Base-by-base conservation (phyloP, 257 asterid genomes). In the Dorcoceras hygrometricum region DNA sequence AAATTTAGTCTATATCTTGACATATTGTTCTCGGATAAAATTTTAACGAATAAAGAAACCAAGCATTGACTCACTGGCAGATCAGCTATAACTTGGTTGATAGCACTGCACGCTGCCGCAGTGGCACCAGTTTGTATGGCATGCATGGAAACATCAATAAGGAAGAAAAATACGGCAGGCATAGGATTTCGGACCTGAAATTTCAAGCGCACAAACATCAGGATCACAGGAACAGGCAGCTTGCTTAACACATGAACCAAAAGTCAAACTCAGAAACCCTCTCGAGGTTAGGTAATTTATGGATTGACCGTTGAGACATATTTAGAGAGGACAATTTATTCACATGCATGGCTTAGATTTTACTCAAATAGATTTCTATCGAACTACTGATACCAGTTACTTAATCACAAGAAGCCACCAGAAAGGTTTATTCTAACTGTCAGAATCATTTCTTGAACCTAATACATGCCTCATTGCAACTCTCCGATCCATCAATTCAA, bases 101-200 rank as follows among this genome's bases (percentile, higher is more conserved):
- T 90, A 54, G 99, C 99, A 79, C 96, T 87, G 77, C 99, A 94
- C 62, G 99, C 96, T 36, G 99, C 98, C 8, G 98, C 99, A 67
- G 99, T 87, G 61, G 99, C 96, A 78, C 99, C 99, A 36, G 98
- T 94, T 91, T 94, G 96, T 72, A 90, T 66, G 60, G 99, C 91
- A 55, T 88, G 87, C 95, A 88, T 82, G 68, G 99, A 94, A 72
- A 90, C 99, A 72, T 94, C 99, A 77, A 94, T 75, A 27, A 94
- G 84, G 85, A 94, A 94, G 88, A 90, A 90, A 68, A 81, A 94
- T 62, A 90, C 93, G 27, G 99, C 95, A 25, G 97, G 99, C 98
- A 94, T 89, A 28, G 99, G 99, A 78, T 90, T 96, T n/a, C 98
- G 86, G 68, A 94, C 99, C 99, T 94, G 91, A 70, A 78, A 77